Evolutionary conservation across 2,329 filamentous ascomycete genomes (phyloP).

Genomic region (Trichoderma semiorbis): DNA sequence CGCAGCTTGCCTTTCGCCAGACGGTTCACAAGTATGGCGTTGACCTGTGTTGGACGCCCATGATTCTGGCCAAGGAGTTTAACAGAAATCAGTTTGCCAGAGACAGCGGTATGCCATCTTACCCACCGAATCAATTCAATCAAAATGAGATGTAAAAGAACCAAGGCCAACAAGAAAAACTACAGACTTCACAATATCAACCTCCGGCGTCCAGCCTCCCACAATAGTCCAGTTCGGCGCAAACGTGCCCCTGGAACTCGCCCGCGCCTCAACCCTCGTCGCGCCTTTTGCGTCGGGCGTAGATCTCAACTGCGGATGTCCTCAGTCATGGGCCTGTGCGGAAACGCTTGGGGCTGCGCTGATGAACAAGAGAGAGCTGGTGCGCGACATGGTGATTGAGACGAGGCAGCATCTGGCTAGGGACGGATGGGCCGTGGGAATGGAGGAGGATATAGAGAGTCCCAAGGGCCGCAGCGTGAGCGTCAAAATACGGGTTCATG

Average conservation of each 20-base stretch:
- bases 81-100: constrained; percentile 58
- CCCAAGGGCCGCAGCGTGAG: constrained; percentile 56
- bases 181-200: constrained; percentile 61
- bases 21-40: constrained; percentile 62
- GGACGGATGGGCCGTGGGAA: constrained; percentile 52
- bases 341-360: constrained; percentile 66
- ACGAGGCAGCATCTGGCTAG: constrained; percentile 49
- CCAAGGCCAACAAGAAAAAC: neutral
- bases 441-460: constrained; percentile 41
- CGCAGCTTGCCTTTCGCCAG: constrained; percentile 64
- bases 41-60: constrained; percentile 68
- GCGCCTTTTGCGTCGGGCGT: constrained; percentile 61
- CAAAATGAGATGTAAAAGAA: neutral
- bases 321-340: constrained; percentile 69
- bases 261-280: constrained; percentile 59
- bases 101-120: constrained; percentile 50
- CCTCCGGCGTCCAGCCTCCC: constrained; percentile 48
- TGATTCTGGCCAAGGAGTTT: constrained; percentile 68
- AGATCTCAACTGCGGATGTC: constrained; percentile 70
- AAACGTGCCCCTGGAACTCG: constrained; percentile 58
- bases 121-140: neutral
- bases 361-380: constrained; percentile 62
- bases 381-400: constrained; percentile 61
- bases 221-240: constrained; percentile 67
- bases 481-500: constrained; percentile 67